phyloP scores from a whole-genome alignment of 2,329 filamentous ascomycete genomes.

The Nemania abortiva region DNA sequence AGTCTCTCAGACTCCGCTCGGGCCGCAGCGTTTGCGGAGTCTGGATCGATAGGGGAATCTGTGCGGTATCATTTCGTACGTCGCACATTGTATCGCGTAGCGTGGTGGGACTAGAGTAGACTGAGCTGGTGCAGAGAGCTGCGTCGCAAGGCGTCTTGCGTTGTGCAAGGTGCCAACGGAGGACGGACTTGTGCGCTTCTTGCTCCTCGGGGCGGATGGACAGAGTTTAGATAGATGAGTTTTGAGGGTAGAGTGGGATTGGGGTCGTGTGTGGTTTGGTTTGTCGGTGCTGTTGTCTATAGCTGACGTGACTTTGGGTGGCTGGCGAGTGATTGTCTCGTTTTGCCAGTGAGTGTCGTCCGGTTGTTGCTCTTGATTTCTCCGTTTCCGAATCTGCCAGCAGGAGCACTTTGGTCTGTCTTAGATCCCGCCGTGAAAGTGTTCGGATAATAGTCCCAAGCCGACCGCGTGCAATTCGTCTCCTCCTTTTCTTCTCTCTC shows the following conservation, averaged over 20 bases:
- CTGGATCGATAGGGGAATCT: not conserved
- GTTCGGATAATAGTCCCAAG: not conserved
- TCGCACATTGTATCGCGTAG: not conserved
- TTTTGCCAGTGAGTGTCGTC: not conserved
- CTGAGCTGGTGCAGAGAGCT: not conserved
- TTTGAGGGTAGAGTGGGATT: not conserved
- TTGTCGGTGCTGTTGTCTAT: too few relatives aligned
- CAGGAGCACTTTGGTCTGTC: too few relatives aligned
- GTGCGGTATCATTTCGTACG: not conserved
- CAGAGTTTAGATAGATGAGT: not conserved
- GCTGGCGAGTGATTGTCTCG: not conserved
- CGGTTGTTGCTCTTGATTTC: too few relatives aligned
- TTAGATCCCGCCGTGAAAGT: too few relatives aligned
- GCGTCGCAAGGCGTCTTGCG: not conserved
- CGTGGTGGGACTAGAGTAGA: not conserved
- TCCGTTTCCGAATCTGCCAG: too few relatives aligned
- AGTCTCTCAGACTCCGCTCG: slow-evolving; percentile 6
- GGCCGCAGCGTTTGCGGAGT: slow-evolving; percentile 32
- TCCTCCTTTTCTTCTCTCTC: not conserved
- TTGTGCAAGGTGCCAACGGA: not conserved
- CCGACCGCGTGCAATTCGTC: not conserved
- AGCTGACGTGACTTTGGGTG: too few relatives aligned
- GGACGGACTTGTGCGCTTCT: not conserved
- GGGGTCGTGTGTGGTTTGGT: not conserved
- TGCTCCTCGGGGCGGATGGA: not conserved